These are phyloP conservation scores for Castanea crenata DNA, from an alignment of 306 rosid genomes.

Conservation along the genomic window DNA sequence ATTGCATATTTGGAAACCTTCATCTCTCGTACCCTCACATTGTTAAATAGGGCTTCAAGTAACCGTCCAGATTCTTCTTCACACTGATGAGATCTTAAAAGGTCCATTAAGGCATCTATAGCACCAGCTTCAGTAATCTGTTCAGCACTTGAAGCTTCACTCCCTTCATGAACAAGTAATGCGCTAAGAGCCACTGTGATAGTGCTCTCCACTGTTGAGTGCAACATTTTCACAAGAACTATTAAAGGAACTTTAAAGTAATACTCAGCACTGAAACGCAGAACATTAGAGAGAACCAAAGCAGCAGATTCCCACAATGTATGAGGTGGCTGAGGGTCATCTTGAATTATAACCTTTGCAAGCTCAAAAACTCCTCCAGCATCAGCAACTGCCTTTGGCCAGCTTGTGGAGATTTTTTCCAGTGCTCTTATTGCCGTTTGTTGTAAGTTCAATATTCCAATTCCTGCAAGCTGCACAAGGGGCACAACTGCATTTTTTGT, in stretches of 20 bases:
- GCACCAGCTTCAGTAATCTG: slow-evolving; percentile 94
- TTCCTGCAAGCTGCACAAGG: slow-evolving; percentile 97
- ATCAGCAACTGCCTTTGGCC: slow-evolving; percentile 98
- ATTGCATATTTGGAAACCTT: slow-evolving; percentile 87
- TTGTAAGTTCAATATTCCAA: slow-evolving; percentile 90
- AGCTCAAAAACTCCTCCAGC: slow-evolving; percentile 97
- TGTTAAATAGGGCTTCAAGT: slow-evolving; percentile 87
- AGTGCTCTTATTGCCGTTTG: slow-evolving; percentile 90
- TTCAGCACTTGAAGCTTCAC: slow-evolving; percentile 72
- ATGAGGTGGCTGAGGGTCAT: slow-evolving; percentile 93
- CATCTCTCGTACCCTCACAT: slow-evolving; percentile 85
- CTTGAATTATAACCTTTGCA: slow-evolving; percentile 94
- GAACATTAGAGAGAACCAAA: slow-evolving; percentile 82
- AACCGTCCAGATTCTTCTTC: slow-evolving; percentile 87
- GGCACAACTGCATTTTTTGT: slow-evolving; percentile 94
- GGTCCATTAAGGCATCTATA: slow-evolving; percentile 75
- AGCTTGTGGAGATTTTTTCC: slow-evolving; percentile 81
- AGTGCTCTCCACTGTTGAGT: slow-evolving; percentile 77
- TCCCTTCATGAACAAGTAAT: slow-evolving; percentile 70
- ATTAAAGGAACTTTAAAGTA: slow-evolving; percentile 88
- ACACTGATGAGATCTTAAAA: slow-evolving; percentile 91
- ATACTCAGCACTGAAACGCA: slow-evolving; percentile 71
- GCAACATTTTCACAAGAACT: slow-evolving; percentile 92
- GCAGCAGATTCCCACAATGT: slow-evolving; percentile 96
- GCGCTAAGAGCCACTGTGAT: slow-evolving; percentile 74